phyloP scores from a whole-genome alignment of 495 filamentous ascomycete genomes.

The Hyaloscypha hepaticicola region DNA sequence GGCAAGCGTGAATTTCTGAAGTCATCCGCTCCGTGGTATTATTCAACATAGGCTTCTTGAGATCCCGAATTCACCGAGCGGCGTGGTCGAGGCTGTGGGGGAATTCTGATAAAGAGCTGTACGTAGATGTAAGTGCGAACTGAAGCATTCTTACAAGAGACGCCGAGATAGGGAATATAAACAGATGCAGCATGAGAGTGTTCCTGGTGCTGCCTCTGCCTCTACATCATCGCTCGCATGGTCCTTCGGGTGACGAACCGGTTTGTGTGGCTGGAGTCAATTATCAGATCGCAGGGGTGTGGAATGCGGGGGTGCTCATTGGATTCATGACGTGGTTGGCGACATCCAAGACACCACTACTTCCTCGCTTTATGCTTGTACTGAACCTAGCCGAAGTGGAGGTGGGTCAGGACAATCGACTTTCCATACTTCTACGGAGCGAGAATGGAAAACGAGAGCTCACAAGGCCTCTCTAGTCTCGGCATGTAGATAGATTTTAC shows the following conservation, averaged over 20 bases:
- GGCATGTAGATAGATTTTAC: no score
- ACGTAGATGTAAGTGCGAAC: background rate
- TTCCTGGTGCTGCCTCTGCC: background rate
- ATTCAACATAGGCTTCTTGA: background rate
- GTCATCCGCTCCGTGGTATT: background rate
- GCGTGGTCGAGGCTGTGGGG: background rate
- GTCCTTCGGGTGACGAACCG: slow-evolving; percentile 7
- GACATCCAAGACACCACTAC: background rate
- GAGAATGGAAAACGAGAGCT: no score
- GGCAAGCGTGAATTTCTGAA: background rate
- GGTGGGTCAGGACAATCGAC: no score
- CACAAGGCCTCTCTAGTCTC: no score
- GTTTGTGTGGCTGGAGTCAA: slow-evolving; percentile 3
- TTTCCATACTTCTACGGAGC: no score
- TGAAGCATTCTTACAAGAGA: background rate
- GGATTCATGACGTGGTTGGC: slow-evolving; percentile 3
- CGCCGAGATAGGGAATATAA: background rate
- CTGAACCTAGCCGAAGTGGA: no score
- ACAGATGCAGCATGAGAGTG: background rate
- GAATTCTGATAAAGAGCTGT: background rate
- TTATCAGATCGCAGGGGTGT: background rate
- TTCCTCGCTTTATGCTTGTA: no score
- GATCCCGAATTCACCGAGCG: background rate
- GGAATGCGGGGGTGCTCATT: background rate
- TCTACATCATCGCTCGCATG: slow-evolving; percentile 11